Percentiles rank a stretch among this genome's conserved stretches.
Conservation (phyloP, 176 grass and related monocot species). For the Hsuehochloa calcarea region DNA sequence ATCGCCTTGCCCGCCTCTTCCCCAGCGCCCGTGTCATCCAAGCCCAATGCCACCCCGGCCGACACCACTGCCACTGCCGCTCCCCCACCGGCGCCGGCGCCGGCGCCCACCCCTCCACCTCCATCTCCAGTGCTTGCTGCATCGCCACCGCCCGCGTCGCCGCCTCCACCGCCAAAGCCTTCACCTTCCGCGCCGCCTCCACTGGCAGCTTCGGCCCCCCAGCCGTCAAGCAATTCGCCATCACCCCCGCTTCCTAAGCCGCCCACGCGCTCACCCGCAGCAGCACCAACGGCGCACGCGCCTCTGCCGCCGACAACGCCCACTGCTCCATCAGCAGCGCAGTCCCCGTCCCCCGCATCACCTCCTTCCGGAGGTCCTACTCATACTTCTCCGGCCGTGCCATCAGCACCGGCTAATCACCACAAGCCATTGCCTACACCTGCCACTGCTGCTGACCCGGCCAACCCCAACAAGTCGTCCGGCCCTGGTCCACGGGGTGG, state of each 20-base stretch:
- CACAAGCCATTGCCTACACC: constrained; percentile 41
- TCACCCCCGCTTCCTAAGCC: constrained; percentile 12
- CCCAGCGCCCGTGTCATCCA: constrained; percentile 33
- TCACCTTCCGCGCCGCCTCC: neutral
- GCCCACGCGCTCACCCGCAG: neutral
- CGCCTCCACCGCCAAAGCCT: neutral
- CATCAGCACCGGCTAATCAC: constrained; percentile 14
- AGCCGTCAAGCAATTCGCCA: neutral
- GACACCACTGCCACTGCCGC: constrained; percentile 11
- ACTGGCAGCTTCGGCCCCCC: constrained; percentile 1
- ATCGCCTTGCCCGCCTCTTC: constrained; percentile 16
- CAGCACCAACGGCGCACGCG: neutral
- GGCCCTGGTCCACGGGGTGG: neutral
- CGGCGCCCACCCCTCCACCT: neutral
- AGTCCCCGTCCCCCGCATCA: constrained; percentile 30
- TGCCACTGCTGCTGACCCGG: constrained; percentile 37
- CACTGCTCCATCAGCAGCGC: neutral
- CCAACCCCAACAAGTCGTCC: constrained; percentile 14
- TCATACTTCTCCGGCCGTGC: neutral
- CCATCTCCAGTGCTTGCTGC: neutral
- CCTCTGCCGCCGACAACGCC: constrained; percentile 23
- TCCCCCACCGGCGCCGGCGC: neutral
- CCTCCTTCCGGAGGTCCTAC: constrained; percentile 17
- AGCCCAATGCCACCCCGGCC: constrained; percentile 36
- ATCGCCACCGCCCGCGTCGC: neutral